phyloP scores from a whole-genome alignment of 1,284 basidiomycete species.

The Flammula alnicola region DNA sequence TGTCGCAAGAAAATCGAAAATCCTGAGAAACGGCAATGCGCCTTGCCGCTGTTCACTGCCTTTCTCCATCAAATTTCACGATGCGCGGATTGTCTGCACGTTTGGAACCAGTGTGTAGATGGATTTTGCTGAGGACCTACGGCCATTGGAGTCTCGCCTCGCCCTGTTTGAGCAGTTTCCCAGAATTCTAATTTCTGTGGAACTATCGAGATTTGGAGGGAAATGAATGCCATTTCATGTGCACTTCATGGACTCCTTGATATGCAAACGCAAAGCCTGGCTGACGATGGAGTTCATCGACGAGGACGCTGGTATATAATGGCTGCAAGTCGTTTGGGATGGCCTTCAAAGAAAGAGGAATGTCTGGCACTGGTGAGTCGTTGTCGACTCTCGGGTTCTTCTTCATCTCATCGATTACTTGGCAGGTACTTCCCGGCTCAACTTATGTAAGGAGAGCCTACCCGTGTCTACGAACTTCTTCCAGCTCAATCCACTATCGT shows the following conservation, averaged over 20 bases:
- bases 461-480: conserved; percentile 12
- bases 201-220: conserved; percentile 13
- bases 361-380: conserved; percentile 35
- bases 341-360: conserved; percentile 19
- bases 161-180: conserved; percentile 4
- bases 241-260: conserved; percentile 22
- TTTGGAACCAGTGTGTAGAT: neutral
- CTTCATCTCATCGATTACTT: neutral
- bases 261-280: conserved; percentile 13
- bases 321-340: neutral
- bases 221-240: conserved; percentile 24
- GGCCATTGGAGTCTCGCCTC: neutral
- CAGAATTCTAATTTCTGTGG: conserved; percentile 7
- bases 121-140: neutral
- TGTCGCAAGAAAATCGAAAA: neutral
- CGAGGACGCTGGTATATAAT: conserved; percentile 16
- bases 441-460: conserved; percentile 42
- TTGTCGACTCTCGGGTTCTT: neutral
- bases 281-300: conserved; percentile 4
- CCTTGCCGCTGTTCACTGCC: neutral
- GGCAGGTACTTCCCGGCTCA: conserved; percentile 43
- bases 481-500: conserved; percentile 2
- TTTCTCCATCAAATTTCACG: neutral
- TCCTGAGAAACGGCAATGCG: neutral
- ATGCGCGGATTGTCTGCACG: neutral